These are phyloP conservation scores for Aspergillus arachidicola DNA, from an alignment of 2,329 filamentous ascomycete genomes.

Conservation along the genomic window DNA sequence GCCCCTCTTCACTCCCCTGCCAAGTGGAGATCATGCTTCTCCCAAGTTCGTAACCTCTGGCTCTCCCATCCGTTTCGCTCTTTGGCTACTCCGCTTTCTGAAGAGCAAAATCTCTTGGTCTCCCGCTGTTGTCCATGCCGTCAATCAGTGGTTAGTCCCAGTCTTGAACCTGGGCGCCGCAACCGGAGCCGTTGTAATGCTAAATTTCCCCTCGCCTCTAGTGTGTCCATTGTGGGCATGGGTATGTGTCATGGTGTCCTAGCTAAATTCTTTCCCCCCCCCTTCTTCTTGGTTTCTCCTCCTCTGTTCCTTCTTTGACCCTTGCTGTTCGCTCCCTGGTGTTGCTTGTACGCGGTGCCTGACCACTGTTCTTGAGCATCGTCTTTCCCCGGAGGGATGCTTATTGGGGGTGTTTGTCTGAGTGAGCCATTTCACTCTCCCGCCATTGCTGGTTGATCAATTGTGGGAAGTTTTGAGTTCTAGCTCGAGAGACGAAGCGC, in stretches of 20 bases:
- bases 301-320: neutral
- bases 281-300: conserved; percentile 1
- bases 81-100: conserved; percentile 2
- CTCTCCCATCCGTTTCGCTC: neutral
- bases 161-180: conserved; percentile 7
- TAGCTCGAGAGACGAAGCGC: neutral
- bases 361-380: neutral
- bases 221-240: conserved; percentile 1
- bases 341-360: neutral
- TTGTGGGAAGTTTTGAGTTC: neutral
- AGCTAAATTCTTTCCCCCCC: neutral
- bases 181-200: conserved; percentile 17
- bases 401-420: conserved; percentile 4
- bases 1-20: conserved; percentile 3
- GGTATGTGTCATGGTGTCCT: conserved; percentile 4
- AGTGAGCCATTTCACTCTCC: conserved; percentile 12
- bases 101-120: neutral
- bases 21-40: conserved; percentile 11
- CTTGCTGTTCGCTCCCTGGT: conserved; percentile 2
- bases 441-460: conserved; percentile 1
- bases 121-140: conserved; percentile 9
- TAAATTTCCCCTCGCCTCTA: conserved; percentile 1
- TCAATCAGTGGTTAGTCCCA: conserved; percentile 7
- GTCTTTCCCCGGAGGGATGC: conserved; percentile 8
- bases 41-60: conserved; percentile 1